These are phyloP conservation scores for Sphagnum tenellum DNA, from an alignment of 225 moss, liverwort and hornwort species.

Conservation along the genomic window DNA sequence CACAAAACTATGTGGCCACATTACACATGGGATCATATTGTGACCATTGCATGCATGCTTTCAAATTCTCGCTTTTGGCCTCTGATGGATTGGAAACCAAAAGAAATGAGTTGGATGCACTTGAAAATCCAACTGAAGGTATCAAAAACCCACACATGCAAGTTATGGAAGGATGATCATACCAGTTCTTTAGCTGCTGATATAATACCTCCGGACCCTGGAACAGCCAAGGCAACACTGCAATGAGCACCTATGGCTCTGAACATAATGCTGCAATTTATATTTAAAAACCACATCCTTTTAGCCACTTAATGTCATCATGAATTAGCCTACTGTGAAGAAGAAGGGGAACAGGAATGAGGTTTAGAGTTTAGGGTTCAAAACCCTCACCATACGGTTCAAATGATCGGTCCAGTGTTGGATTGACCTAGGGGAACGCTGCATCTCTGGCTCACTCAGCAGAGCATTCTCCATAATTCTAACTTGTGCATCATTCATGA, in stretches of 20 bases:
- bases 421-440: slow-evolving; percentile 72
- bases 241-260: background rate
- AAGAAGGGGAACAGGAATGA: too few relatives aligned
- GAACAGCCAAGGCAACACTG: slow-evolving; percentile 19
- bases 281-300: too few relatives aligned
- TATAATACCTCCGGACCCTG: slow-evolving; percentile 98
- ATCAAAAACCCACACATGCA: background rate
- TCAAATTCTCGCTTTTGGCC: too few relatives aligned
- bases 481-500: slow-evolving; percentile 95
- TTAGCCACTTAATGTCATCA: too few relatives aligned
- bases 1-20: background rate
- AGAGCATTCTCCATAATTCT: slow-evolving; percentile 74
- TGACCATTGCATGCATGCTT: too few relatives aligned
- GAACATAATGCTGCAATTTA: too few relatives aligned
- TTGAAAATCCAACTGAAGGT: too few relatives aligned
- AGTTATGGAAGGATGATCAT: slow-evolving; percentile 15
- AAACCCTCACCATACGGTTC: slow-evolving; percentile 61
- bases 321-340: too few relatives aligned
- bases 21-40: too few relatives aligned
- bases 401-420: slow-evolving; percentile 79
- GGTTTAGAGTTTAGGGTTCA: too few relatives aligned
- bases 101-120: too few relatives aligned
- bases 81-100: too few relatives aligned
- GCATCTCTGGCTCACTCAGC: slow-evolving; percentile 91
- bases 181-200: slow-evolving; percentile 99